phyloP scores from a whole-genome alignment of 176 grass and related monocot species.

The Juncus inflexus region DNA sequence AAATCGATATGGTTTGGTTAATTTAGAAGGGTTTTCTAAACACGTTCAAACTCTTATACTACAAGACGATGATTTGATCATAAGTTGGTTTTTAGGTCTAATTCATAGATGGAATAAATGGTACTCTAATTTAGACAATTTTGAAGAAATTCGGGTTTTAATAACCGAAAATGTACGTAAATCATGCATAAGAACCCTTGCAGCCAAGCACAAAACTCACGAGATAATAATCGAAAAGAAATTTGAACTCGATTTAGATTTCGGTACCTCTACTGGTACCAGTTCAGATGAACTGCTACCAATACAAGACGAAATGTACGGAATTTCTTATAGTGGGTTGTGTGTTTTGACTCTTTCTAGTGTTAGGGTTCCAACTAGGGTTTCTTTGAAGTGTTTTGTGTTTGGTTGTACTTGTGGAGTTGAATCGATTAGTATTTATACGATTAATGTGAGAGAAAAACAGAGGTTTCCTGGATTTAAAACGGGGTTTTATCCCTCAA shows the following conservation, averaged over 20 bases:
- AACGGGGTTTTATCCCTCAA: constrained; percentile 81
- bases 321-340: constrained; percentile 64
- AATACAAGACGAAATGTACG: constrained; percentile 74
- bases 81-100: constrained; percentile 93
- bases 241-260: constrained; percentile 70
- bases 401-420: constrained; percentile 47
- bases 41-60: constrained; percentile 70
- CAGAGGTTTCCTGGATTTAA: constrained; percentile 82
- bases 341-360: constrained; percentile 70
- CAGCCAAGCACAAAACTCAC: constrained; percentile 76
- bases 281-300: constrained; percentile 37
- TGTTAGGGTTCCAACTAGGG: constrained; percentile 56
- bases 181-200: constrained; percentile 91
- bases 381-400: constrained; percentile 64
- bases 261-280: constrained; percentile 61
- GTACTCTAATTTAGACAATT: constrained; percentile 73
- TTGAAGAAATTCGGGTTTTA: constrained; percentile 68
- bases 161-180: constrained; percentile 67
- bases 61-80: constrained; percentile 88
- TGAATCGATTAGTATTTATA: constrained; percentile 75
- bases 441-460: constrained; percentile 72
- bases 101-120: constrained; percentile 69
- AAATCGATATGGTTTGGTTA: constrained; percentile 70
- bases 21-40: constrained; percentile 67
- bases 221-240: constrained; percentile 81